These are phyloP conservation scores for Aspergillus novofumigatus DNA, from an alignment of 2,329 filamentous ascomycete genomes.

Conservation along the genomic window DNA sequence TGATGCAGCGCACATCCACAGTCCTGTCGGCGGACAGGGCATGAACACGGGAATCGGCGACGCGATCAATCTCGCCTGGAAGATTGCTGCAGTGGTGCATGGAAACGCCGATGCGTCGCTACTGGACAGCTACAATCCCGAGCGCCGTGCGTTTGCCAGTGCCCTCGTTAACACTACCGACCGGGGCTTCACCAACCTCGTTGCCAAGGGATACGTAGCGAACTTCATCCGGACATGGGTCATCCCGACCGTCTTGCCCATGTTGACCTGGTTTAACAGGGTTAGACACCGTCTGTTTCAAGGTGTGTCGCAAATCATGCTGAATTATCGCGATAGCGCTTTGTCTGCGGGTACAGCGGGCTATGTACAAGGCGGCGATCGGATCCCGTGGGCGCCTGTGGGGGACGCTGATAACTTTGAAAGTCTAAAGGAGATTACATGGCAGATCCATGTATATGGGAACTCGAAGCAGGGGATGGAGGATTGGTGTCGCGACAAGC, in stretches of 20 bases:
- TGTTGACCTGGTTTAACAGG: constrained; percentile 17
- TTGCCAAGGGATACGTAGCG: constrained; percentile 39
- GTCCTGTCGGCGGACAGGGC: constrained; percentile 53
- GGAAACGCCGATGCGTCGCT: constrained; percentile 36
- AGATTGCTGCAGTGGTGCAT: constrained; percentile 46
- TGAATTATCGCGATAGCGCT: constrained; percentile 41
- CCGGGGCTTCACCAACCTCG: constrained; percentile 36
- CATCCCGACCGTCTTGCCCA: constrained; percentile 33
- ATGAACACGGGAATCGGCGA: constrained; percentile 57
- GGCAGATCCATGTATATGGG: constrained; percentile 33
- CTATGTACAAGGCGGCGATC: constrained; percentile 44
- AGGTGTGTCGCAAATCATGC: constrained; percentile 41
- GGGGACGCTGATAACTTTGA: constrained; percentile 25
- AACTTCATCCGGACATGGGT: constrained; percentile 38
- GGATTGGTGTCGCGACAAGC: constrained; percentile 22
- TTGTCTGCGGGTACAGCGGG: constrained; percentile 35
- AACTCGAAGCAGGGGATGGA: constrained; percentile 7
- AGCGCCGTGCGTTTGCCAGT: constrained; percentile 46
- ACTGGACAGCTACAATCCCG: constrained; percentile 47
- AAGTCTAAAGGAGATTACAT: constrained; percentile 20
- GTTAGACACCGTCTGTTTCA: constrained; percentile 24
- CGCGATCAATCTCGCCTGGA: constrained; percentile 54
- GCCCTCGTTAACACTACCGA: constrained; percentile 44
- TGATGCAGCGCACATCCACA: constrained; percentile 56
- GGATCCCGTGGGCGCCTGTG: constrained; percentile 35